Evolutionary conservation across 768 basidiomycete species (phyloP), one percentile per base, ranked within the genome.

Genomic region (Mycena polygramma): DNA sequence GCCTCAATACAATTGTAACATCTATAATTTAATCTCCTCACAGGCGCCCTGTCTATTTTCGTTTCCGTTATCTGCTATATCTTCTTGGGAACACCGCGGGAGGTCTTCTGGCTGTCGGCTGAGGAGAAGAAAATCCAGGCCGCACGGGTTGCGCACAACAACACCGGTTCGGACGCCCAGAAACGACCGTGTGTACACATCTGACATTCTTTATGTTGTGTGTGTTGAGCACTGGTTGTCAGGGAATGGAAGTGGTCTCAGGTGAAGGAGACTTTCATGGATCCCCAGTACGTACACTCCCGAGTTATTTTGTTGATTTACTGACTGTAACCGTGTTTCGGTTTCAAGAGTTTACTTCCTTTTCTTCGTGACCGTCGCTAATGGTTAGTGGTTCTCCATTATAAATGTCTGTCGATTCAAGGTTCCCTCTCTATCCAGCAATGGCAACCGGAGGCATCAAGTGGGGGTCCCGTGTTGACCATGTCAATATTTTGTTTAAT

Each of bases 101-200:
- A 61, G 48, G 60, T 61, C 6, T 49, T 39, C n/a, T 61, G 60
- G 60, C 60, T 61, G 22, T 61, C 60, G 49, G 20, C 60, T 5
- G 60, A 61, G 48, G 60, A 61, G 48, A 61, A 61, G 10, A 61
- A 51, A 22, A 61, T 61, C n/a, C 60, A 61, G 24, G 60, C 60
- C 20, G 48, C 60, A 10, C 60, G 60, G n/a, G 60, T 61, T 48
- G 60, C 60, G 4, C 46, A 51, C 30, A 61, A 61, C 20, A 49
- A 61, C 60, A 61, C 60, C 14, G 60, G 60, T 14, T 61, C 60
- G 5, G 60, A 61, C 22, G 35, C 60, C 48, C 37, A 51, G 11
- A 61, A 61, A 17, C 30, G 60, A 49, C 26, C 30, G 60, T 61
- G 24, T n/a, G 60, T 49, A 22, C 6, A 15, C 22, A n/a, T 43